phyloP scores from a whole-genome alignment of 2,329 filamentous ascomycete genomes.

The Fusarium abutilonis region DNA sequence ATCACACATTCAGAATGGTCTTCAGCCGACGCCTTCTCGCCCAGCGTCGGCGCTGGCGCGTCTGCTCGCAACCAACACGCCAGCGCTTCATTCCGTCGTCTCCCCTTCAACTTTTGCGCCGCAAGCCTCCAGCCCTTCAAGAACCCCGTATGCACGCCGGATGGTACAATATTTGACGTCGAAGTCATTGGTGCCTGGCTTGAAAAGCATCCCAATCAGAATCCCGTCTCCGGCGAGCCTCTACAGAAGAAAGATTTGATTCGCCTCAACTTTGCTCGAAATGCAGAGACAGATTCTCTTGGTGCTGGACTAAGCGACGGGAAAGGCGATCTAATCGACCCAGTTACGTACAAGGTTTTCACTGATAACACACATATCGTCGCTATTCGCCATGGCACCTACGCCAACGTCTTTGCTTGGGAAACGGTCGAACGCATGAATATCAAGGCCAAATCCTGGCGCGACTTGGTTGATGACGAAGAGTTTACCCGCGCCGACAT shows the following conservation, averaged over 20 bases:
- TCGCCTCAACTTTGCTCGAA: constrained; percentile 90
- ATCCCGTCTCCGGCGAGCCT: constrained; percentile 84
- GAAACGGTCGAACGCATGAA: constrained; percentile 96
- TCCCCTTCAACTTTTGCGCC: constrained; percentile 98
- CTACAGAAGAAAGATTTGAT: constrained; percentile 85
- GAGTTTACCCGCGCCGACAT: constrained; percentile 91
- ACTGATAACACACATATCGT: constrained; percentile 98
- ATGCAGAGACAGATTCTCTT: constrained; percentile 72
- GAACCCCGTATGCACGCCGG: constrained; percentile 88
- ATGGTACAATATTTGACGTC: constrained; percentile 93
- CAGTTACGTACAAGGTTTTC: constrained; percentile 96
- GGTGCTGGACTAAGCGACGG: constrained; percentile 61
- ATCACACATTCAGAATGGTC: constrained; percentile 99
- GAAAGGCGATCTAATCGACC: constrained; percentile 87
- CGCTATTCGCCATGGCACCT: constrained; percentile 79
- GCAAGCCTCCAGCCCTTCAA: constrained; percentile 94
- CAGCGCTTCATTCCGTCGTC: constrained; percentile 76
- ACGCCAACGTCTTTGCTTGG: constrained; percentile 95
- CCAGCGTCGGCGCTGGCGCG: constrained; percentile 77
- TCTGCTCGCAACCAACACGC: constrained; percentile 58
- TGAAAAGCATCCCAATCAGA: constrained; percentile 85
- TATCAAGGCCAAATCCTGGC: constrained; percentile 96
- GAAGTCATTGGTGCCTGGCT: constrained; percentile 95
- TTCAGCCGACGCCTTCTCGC: constrained; percentile 86
- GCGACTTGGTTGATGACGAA: constrained; percentile 85